These are phyloP conservation scores for Erodium trifolium DNA, from an alignment of 441 rosid species.

Conservation along the genomic window DNA sequence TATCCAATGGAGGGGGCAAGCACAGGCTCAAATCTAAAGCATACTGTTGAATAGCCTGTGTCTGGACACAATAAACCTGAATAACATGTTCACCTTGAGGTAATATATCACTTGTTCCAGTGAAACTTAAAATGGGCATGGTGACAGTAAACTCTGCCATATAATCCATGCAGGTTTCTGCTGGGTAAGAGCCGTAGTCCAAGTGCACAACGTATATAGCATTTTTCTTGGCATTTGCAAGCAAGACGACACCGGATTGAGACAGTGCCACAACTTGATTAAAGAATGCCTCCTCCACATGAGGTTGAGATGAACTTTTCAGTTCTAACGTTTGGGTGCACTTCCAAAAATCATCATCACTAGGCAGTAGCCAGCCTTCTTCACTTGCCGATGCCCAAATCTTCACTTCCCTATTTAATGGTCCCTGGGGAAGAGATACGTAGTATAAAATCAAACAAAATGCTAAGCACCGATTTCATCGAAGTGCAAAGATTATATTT, in stretches of 20 bases:
- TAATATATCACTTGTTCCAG: conserved; percentile 48
- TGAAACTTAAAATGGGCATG: conserved; percentile 86
- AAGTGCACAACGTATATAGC: conserved; percentile 80
- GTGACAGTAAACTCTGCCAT: conserved; percentile 79
- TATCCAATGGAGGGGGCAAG: conserved; percentile 61
- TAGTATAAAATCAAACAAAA: conserved; percentile 7
- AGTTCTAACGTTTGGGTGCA: conserved; percentile 77
- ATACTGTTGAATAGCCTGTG: conserved; percentile 91
- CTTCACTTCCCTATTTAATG: conserved; percentile 70
- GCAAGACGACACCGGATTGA: conserved; percentile 55
- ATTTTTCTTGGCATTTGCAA: conserved; percentile 90
- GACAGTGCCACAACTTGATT: conserved; percentile 74
- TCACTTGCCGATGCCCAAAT: conserved; percentile 71
- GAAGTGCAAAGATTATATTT: not conserved
- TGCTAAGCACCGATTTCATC: not conserved
- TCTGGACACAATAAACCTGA: conserved; percentile 87
- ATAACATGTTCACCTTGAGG: conserved; percentile 52
- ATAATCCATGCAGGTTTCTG: conserved; percentile 69
- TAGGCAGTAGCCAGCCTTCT: conserved; percentile 80
- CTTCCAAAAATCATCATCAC: conserved; percentile 62
- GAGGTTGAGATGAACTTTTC: conserved; percentile 56
- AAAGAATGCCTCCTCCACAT: conserved; percentile 61
- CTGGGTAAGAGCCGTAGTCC: conserved; percentile 69
- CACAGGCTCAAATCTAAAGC: conserved; percentile 70
- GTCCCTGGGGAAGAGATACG: conserved; percentile 46